Evolutionary conservation across 2,329 filamentous ascomycete species (phyloP), one percentile per base, ranked within the genome.

Genomic region (Botrytis fragariae): DNA sequence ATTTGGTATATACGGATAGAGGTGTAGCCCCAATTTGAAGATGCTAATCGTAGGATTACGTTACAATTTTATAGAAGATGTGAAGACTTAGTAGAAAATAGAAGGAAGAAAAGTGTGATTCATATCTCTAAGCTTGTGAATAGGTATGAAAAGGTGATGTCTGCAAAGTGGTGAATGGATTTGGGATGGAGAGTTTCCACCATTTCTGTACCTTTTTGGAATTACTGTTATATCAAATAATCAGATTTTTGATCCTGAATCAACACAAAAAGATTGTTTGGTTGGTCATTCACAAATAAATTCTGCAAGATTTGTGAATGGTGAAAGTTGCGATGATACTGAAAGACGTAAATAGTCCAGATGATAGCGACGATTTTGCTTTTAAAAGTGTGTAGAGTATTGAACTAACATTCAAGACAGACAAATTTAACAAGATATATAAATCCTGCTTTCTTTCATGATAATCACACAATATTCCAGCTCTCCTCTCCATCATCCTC

Each of bases 191-290:
- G 37, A 67, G 2, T 51, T 65, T n/a, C 12, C 9, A 44, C 3
- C 10, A 10, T 1, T 20, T n/a, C 3, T 39, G 1, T 0, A 22
- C 18, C 7, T 7, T 4, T 39, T 25, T 4, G 20, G 10, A 12
- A 39, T 0, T 4, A 7, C 2, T 18, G 14, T 16, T 29, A 4
- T 29, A 25, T 35, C 35, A n/a, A 25, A 42, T 20, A 14, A 62
- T 0, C 10, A 37, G 14, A 18, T 62, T 4, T 16, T 9, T 62
- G 10, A 39, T 42, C 4, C 22, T 51, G 4, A 51, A 39, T 25
- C 9, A n/a, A 39, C 10, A 4, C 7, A 22, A n/a, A n/a, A 18
- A 1, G 1, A 18, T 62, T 14, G 20, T 4, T 10, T 60, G 1
- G 10, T 37, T 9, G 20, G 5, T 7, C 2, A n/a, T 37, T 54